Evolutionary conservation across 2,329 filamentous ascomycete species (phyloP).

Genomic region (Amauroascus niger): DNA sequence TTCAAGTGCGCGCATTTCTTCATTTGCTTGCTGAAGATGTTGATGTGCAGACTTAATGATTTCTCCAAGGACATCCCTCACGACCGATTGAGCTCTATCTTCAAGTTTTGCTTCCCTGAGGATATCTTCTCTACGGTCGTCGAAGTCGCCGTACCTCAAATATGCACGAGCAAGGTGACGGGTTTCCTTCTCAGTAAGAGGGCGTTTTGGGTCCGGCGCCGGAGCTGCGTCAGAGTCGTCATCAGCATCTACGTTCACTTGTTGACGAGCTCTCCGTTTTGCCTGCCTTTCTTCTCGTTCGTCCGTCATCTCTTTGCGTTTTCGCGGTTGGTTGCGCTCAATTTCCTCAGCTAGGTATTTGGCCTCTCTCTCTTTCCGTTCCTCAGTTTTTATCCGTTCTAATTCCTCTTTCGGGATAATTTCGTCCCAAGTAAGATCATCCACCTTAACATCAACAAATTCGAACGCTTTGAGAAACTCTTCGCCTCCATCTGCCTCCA

Average conservation of each 20-base stretch:
- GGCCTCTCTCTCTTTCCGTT: conserved; percentile 73
- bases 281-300: conserved; percentile 56
- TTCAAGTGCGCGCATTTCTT: conserved; percentile 54
- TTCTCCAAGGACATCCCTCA: conserved; percentile 65
- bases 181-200: conserved; percentile 83
- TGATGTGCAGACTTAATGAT: conserved; percentile 62
- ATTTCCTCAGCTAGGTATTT: conserved; percentile 72
- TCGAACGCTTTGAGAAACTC: conserved; percentile 86
- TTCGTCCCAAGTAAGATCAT: conserved; percentile 88
- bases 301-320: conserved; percentile 54
- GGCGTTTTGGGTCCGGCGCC: conserved; percentile 70
- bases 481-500: conserved; percentile 90
- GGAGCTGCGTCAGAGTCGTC: conserved; percentile 58
- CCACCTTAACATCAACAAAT: conserved; percentile 94
- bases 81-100: conserved; percentile 70
- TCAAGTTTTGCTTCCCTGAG: conserved; percentile 74
- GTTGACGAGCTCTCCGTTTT: conserved; percentile 61
- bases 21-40: conserved; percentile 64
- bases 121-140: conserved; percentile 79
- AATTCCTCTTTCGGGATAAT: conserved; percentile 94
- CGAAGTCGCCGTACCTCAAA: conserved; percentile 80
- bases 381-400: conserved; percentile 78
- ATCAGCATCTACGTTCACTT: conserved; percentile 55
- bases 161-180: conserved; percentile 85
- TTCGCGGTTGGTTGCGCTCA: conserved; percentile 74